Conservation (phyloP, 352 stramenopile genomes). For the Albugo laibachii region DNA sequence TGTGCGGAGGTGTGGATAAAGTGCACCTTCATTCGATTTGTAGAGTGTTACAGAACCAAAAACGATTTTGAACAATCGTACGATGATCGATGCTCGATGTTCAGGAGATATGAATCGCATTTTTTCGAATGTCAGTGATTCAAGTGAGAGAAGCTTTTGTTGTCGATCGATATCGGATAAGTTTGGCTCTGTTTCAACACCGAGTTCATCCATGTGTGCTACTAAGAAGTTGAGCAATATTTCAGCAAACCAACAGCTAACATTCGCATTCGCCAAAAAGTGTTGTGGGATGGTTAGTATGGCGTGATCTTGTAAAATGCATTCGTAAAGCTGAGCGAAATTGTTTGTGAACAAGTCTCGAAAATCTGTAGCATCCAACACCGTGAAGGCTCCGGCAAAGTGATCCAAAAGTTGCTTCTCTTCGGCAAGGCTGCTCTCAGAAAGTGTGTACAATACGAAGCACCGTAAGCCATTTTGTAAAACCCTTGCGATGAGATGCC, state of each 20-base stretch:
- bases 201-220: conserved; percentile 84
- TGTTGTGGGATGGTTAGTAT: conserved; percentile 89
- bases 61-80: conserved; percentile 89
- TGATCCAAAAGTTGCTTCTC: conserved; percentile 93
- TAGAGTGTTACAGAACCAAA: conserved; percentile 92
- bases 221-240: conserved; percentile 92
- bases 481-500: conserved; percentile 84
- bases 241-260: conserved; percentile 87
- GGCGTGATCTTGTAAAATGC: conserved; percentile 85
- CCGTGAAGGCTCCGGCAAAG: conserved; percentile 92
- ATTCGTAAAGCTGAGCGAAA: conserved; percentile 81
- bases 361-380: conserved; percentile 90
- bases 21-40: conserved; percentile 88
- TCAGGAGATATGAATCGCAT: conserved; percentile 51
- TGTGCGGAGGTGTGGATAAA: conserved; percentile 85
- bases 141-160: conserved; percentile 54
- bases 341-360: conserved; percentile 78
- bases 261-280: conserved; percentile 86
- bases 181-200: conserved; percentile 55
- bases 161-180: conserved; percentile 54
- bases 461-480: conserved; percentile 85
- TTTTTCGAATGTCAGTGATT: conserved; percentile 50
- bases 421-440: conserved; percentile 68
- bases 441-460: conserved; percentile 85
- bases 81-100: conserved; percentile 70